Conservation (phyloP, 352 stramenopile genomes). For the Phytophthora crassamura region DNA sequence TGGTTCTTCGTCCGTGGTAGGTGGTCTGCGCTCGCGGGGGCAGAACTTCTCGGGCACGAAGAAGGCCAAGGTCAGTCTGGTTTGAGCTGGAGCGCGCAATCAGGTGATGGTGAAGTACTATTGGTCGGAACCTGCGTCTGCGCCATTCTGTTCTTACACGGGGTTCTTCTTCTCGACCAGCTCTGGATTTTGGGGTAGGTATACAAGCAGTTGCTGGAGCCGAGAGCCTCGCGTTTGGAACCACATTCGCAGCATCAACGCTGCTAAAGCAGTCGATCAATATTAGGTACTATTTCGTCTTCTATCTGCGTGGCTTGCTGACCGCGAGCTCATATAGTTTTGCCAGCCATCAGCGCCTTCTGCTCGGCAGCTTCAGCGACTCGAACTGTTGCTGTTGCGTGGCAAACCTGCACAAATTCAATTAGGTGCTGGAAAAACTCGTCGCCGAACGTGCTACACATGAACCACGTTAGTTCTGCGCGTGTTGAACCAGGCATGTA, state of each 20-base stretch:
- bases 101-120: constrained; percentile 25
- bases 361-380: constrained; percentile 42
- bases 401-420: constrained; percentile 78
- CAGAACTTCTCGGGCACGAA: constrained; percentile 58
- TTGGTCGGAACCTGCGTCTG: constrained; percentile 9
- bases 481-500: not conserved
- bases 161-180: not conserved
- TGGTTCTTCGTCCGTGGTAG: constrained; percentile 52
- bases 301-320: constrained; percentile 37
- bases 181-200: constrained; percentile 25
- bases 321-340: constrained; percentile 33
- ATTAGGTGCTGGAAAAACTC: constrained; percentile 85
- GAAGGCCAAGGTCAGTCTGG: constrained; percentile 55
- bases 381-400: constrained; percentile 66
- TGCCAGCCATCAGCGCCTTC: constrained; percentile 33
- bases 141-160: constrained; percentile 16
- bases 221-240: constrained; percentile 3
- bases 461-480: constrained; percentile 12
- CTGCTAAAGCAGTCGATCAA: constrained; percentile 28
- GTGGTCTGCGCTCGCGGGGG: constrained; percentile 55
- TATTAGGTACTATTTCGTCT: constrained; percentile 45
- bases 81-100: constrained; percentile 33
- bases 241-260: constrained; percentile 10
- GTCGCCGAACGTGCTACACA: constrained; percentile 62
- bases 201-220: constrained; percentile 22